A percentile compares a stretch with the other conserved stretches of the same genome.
These are phyloP conservation scores for Passiflora organensis DNA, from an alignment of 345 rosid genomes.

Conservation along the genomic window DNA sequence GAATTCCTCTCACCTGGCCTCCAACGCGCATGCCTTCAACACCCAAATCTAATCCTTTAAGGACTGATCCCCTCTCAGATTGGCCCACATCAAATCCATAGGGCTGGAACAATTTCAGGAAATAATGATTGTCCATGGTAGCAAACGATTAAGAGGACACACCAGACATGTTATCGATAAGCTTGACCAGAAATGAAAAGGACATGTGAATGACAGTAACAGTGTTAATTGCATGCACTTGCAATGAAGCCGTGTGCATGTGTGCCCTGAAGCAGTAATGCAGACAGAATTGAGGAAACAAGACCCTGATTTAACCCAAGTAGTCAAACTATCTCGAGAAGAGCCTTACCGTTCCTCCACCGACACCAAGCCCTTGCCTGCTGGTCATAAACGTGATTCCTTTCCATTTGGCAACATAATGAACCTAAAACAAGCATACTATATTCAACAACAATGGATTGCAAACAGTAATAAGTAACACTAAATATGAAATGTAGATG, in stretches of 20 bases:
- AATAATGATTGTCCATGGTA: neutral
- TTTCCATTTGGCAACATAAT: constrained; percentile 96
- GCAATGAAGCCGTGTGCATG: too few species aligned
- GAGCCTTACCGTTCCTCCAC: constrained; percentile 86
- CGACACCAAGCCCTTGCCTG: constrained; percentile 91
- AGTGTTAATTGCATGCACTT: too few species aligned
- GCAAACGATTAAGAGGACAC: neutral
- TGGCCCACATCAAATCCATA: constrained; percentile 95
- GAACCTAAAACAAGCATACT: constrained; percentile 45
- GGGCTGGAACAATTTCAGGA: constrained; percentile 50
- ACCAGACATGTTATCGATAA: too few species aligned
- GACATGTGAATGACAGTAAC: neutral
- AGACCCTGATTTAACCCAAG: neutral
- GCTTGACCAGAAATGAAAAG: neutral
- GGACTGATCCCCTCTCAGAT: constrained; percentile 77
- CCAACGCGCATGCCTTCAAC: constrained; percentile 92
- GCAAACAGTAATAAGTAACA: too few species aligned
- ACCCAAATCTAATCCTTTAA: constrained; percentile 94
- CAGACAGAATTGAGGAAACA: too few species aligned
- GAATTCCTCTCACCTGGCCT: constrained; percentile 60
- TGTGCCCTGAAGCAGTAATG: too few species aligned
- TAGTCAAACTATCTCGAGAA: neutral
- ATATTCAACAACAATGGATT: neutral
- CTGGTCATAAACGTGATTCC: constrained; percentile 96
- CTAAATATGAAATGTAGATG: neutral